Evolutionary conservation across 1,284 basidiomycete genomes (phyloP), one percentile per base, ranked within the genome.

Genomic region (Cystobasidium pallidum): DNA sequence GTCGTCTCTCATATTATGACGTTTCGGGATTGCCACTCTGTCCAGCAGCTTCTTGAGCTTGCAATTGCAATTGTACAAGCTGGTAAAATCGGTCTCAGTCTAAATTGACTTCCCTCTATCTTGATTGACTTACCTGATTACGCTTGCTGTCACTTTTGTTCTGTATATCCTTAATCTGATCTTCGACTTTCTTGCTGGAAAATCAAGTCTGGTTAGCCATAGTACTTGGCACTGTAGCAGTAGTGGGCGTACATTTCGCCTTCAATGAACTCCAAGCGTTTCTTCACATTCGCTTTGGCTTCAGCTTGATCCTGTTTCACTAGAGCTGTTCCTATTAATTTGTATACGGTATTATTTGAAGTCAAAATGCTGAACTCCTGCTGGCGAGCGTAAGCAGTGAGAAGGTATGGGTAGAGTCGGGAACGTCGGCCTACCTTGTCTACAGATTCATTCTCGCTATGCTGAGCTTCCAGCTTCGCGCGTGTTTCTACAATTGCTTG

Each of bases 401-500:
- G 24, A 54, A 13, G n/a, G 28, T 32, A 34, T 43, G 11, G 13
- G 21, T 21, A 21, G 11, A 70, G 45, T 49, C 36, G 15, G 36
- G 24, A 1, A 11, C 15, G 13, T 59, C 63, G 70, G 28, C 55
- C 17, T 76, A 90, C 94, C 87, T 95, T 92, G 78, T 92, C 88
- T 45, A 98, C 95, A 70, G 88, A 84, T 81, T 94, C 90, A 82
- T 95, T 97, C 83, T 98, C 95, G 19, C 89, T 89, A 59, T 91
- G 83, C 80, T 98, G 94, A 0, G 92, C 88, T 76, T 94, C 93
- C 24, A 96, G 85, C 64, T 87, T 85, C 78, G 94, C 91, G 55
- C 90, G 85, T 17, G 88, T 88, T 75, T 92, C 91, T 49, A 96
- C 88, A 3, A 86, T 84, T 65, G 83, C 84, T 0, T 88, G 84